Conservation (phyloP, 352 stramenopile genomes). For the Phytophthora quininea region DNA sequence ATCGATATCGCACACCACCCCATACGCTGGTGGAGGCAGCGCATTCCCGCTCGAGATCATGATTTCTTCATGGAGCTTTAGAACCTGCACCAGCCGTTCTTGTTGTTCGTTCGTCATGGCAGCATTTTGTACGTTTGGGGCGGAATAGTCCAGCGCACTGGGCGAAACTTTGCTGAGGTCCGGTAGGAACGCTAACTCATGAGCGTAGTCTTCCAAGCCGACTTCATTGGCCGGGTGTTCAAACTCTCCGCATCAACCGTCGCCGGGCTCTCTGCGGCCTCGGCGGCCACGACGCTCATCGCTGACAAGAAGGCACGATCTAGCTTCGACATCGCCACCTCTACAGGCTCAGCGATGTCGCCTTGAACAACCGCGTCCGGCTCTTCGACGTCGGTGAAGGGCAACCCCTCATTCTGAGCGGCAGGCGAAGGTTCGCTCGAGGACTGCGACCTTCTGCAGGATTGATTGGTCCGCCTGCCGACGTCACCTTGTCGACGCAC, state of each 20-base stretch:
- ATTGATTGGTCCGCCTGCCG: no score
- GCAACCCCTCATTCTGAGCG: no score
- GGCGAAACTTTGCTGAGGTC: background rate
- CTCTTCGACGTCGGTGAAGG: no score
- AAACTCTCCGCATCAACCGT: background rate
- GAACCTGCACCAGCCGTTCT: no score
- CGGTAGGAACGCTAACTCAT: background rate
- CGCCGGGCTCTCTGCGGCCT: background rate
- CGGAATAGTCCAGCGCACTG: background rate
- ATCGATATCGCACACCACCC: background rate
- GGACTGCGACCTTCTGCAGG: no score
- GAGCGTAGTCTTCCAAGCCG: background rate
- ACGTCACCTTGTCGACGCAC: no score
- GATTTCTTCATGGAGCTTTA: background rate
- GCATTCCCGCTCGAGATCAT: slow-evolving; percentile 2
- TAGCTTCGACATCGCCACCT: no score
- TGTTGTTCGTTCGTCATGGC: no score
- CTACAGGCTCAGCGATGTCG: no score
- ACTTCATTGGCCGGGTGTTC: background rate
- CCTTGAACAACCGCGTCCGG: no score
- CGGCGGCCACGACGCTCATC: background rate
- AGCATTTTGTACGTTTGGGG: background rate
- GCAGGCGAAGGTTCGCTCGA: no score
- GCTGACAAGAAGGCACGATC: background rate
- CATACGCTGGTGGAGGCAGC: background rate